Percentiles rank a stretch among this genome's conserved stretches.
Conservation (phyloP, 2,329 filamentous ascomycete species). For the Fusarium humuli region DNA sequence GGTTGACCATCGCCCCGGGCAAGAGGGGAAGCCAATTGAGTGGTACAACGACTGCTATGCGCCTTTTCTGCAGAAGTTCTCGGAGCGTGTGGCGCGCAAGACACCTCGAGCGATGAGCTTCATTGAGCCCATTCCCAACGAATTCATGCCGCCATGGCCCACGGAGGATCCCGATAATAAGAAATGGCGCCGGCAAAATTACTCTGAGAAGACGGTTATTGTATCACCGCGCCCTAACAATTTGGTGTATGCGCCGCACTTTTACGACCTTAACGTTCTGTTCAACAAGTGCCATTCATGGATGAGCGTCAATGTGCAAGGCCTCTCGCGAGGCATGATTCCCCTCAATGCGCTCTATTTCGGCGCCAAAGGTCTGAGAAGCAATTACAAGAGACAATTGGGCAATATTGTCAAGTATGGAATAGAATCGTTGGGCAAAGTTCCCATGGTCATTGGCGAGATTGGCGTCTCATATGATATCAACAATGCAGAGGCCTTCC, state of each 20-base stretch:
- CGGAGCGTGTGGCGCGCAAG: conserved; percentile 50
- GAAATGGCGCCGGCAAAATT: conserved; percentile 33
- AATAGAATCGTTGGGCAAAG: conserved; percentile 47
- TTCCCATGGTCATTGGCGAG: conserved; percentile 55
- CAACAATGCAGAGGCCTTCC: conserved; percentile 52
- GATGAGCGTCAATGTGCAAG: conserved; percentile 57
- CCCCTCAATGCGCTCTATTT: conserved; percentile 56
- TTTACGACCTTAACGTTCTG: conserved; percentile 57
- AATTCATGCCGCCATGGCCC: conserved; percentile 55
- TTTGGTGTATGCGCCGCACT: conserved; percentile 57
- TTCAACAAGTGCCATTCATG: conserved; percentile 52
- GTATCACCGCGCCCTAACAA: conserved; percentile 46
- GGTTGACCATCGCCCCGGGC: conserved; percentile 53
- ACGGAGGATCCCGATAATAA: conserved; percentile 22
- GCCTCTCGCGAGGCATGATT: conserved; percentile 55
- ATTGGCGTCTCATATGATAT: conserved; percentile 57
- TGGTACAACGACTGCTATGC: conserved; percentile 58
- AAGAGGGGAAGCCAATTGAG: conserved; percentile 51
- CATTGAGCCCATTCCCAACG: conserved; percentile 56
- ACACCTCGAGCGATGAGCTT: conserved; percentile 50
- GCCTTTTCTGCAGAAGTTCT: conserved; percentile 54
- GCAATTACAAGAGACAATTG: conserved; percentile 56
- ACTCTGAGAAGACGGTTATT: conserved; percentile 48
- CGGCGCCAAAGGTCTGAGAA: conserved; percentile 51
- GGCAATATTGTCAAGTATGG: conserved; percentile 52